Base-by-base conservation (phyloP, 805 yeast genomes). In the Kodamaea fukazawae region DNA sequence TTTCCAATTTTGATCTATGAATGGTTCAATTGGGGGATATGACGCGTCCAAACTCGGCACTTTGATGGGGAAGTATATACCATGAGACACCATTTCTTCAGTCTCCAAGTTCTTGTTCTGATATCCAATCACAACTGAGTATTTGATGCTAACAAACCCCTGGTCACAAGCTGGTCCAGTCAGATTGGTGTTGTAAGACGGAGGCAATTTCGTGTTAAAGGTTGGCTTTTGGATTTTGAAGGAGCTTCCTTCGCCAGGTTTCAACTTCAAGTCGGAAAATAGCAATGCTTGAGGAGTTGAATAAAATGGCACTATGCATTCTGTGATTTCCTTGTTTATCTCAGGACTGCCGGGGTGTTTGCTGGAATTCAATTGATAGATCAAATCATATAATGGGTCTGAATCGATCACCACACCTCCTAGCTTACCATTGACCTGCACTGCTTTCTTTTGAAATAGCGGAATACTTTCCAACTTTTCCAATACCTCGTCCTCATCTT, bases 101-200 rank as follows among this genome's bases (percentile, higher is more conserved):
- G 27, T 27, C 8, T 20, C 23, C 5, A 8, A 8, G 23, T 44
- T 38, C n/a, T 49, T 49, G 16, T 52, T 53, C 46, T 50, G 53
- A 12, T 64, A 46, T 3, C 71, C 71, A 13, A 68, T 57, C 7
- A 66, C 55, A 34, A 68, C 45, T 45, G 61, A 57, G 49, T 69
- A 68, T 26, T 54, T 53, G 7, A 69, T 60, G 38, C 71, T 63
- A 2, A 65, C 49, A 41, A 56, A 54, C 2, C 73, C 73, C 34
- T 60, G 70, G 29, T 68, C 73, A 25, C 70, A 56, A 3, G 56
- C 54, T 1, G 61, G 50, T 0, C 71, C 70, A 0, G 73, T 63
- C 72, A 65, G 70, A 11, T 54, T 50, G 6, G 67, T 48, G 45
- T 69, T 69, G 49, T 69, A 69, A 10, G 66, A 57, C 0, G 75